Conservation (phyloP, 345 rosid genomes). For the Cardamine resedifolia region DNA sequence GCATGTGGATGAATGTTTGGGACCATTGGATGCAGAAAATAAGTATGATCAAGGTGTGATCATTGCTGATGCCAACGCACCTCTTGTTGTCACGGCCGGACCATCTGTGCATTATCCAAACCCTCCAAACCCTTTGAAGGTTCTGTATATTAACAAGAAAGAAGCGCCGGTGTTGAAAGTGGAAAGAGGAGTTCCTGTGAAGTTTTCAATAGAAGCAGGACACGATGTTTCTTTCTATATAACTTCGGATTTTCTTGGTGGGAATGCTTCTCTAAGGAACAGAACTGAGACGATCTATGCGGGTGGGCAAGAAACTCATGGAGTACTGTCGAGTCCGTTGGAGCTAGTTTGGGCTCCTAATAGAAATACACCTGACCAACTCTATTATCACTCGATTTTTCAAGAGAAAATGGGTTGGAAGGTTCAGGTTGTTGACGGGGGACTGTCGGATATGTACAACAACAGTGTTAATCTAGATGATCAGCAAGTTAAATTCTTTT, state of each 20-base stretch:
- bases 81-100: constrained; percentile 43
- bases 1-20: constrained; percentile 41
- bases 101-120: constrained; percentile 44
- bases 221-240: constrained; percentile 48
- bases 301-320: constrained; percentile 88
- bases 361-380: constrained; percentile 90
- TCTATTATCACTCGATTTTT: constrained; percentile 79
- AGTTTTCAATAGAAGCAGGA: constrained; percentile 41
- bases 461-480: constrained; percentile 85
- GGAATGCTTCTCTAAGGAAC: constrained; percentile 86
- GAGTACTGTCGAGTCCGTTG: constrained; percentile 70
- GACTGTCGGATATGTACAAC: constrained; percentile 91
- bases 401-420: constrained; percentile 96
- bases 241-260: constrained; percentile 87
- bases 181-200: constrained; percentile 46
- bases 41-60: constrained; percentile 42
- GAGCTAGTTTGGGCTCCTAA: constrained; percentile 86
- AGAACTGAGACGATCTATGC: constrained; percentile 72
- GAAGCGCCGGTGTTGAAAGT: constrained; percentile 44
- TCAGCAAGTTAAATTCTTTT: constrained; percentile 94
- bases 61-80: constrained; percentile 40
- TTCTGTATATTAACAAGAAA: constrained; percentile 42
- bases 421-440: constrained; percentile 95
- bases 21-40: constrained; percentile 40
- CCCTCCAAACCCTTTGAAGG: constrained; percentile 42